Conservation (phyloP, 306 rosid species). For the Vachellia collinsii region DNA sequence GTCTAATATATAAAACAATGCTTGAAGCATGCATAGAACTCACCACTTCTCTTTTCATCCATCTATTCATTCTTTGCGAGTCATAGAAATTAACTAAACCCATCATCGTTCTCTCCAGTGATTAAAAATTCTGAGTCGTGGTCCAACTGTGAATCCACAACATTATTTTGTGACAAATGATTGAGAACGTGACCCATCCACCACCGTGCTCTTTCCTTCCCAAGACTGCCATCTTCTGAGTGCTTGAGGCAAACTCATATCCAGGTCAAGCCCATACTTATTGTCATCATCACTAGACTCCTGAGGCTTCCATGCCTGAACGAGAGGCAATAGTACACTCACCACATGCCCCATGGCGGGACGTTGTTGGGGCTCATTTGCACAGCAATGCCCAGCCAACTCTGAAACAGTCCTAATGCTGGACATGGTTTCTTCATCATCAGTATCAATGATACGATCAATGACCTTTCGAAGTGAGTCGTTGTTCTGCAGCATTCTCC, state of each 20-base stretch:
- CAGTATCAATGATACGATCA: slow-evolving; percentile 44
- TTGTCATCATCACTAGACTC: slow-evolving; percentile 19
- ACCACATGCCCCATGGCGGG: slow-evolving; percentile 67
- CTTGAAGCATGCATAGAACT: too few species aligned
- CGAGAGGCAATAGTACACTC: slow-evolving; percentile 58
- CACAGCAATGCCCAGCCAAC: slow-evolving; percentile 64
- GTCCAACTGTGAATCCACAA: background rate
- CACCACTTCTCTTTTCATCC: background rate
- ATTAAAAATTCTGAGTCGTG: too few species aligned
- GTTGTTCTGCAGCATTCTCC: slow-evolving; percentile 48
- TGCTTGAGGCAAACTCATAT: slow-evolving; percentile 50
- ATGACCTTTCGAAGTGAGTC: slow-evolving; percentile 43
- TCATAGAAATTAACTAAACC: too few species aligned
- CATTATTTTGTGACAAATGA: background rate
- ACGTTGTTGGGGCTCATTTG: slow-evolving; percentile 63
- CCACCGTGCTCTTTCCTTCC: slow-evolving; percentile 33
- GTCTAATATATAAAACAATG: too few species aligned
- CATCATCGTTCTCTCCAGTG: too few species aligned
- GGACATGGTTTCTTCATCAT: slow-evolving; percentile 49
- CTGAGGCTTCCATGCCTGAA: slow-evolving; percentile 58
- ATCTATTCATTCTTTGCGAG: background rate
- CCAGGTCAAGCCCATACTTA: slow-evolving; percentile 40
- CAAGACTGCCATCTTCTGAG: slow-evolving; percentile 60
- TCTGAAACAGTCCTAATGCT: slow-evolving; percentile 55
- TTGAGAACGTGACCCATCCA: slow-evolving; percentile 6